Evolutionary conservation across 768 basidiomycete species (phyloP), one percentile per base, ranked within the genome.

Genomic region (Nidularia pulvinata): DNA sequence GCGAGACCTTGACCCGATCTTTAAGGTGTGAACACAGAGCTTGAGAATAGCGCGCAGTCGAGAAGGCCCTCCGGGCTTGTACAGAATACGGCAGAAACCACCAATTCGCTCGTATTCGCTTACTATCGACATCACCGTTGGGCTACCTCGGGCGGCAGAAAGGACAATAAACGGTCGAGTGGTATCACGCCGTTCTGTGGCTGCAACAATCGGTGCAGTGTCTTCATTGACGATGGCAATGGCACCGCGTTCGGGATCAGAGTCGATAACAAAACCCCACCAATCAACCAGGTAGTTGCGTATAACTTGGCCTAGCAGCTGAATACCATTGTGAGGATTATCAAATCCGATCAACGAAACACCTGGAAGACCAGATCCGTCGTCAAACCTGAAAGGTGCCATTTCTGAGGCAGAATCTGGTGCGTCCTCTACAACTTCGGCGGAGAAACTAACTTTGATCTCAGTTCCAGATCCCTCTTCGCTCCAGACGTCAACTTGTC

Each of bases 401-500:
- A 79, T 76, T 46, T 77, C 75, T 10, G 66, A 66, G 39, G 74
- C 61, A 22, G 66, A 36, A 7, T 22, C 42, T 39, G 16, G 33
- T 2, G 51, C 35, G 14, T 62, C 64, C 25, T 84, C 76, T 6
- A 74, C 62, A 10, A 77, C 65, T 55, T 94, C 89, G 33, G 91
- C 92, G 33, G 81, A 80, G 66, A 97, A 92, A 2, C 82, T 83
- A 43, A 96, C 84, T 60, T 89, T 91, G 68, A 97, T 94, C 66
- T 95, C 93, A 2, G 95, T 97, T 30, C 95, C 95, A 36, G 84
- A 76, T 14, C 85, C 91, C 70, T 95, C 95, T 58, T 91, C 87
- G 56, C 93, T 95, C 86, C 88, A 88, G 7, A 98, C 95, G 61
- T 97, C 95, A 37, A 97, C 89, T 61, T 93, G 93, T 46, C 95